These are phyloP conservation scores for Boletales sp. DNA, from an alignment of 768 basidiomycete genomes.

Conservation along the genomic window DNA sequence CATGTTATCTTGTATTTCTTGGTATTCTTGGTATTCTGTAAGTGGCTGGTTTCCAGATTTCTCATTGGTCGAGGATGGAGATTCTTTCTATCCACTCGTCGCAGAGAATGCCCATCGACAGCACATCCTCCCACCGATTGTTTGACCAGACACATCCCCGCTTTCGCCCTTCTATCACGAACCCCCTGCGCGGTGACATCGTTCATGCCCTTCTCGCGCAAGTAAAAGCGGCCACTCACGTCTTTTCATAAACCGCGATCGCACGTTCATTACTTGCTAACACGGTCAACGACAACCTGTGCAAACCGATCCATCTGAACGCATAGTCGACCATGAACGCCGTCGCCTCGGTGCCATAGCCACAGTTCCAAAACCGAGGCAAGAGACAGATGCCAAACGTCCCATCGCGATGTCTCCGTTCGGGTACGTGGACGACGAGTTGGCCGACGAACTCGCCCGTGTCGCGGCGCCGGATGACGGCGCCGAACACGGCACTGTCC, in stretches of 20 bases:
- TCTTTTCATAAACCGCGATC: conserved; percentile 37
- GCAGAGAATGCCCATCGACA: conserved; percentile 37
- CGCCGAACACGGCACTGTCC: conserved; percentile 25
- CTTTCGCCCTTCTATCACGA: conserved; percentile 37
- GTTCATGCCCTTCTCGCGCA: background rate
- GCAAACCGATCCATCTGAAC: conserved; percentile 38
- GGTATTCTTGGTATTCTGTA: conserved; percentile 8
- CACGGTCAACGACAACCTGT: conserved; percentile 40
- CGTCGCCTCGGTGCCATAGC: conserved; percentile 41
- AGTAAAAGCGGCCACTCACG: conserved; percentile 31
- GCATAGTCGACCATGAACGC: conserved; percentile 39
- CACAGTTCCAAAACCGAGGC: conserved; percentile 34
- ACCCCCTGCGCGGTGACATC: conserved; percentile 29
- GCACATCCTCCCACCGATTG: conserved; percentile 35
- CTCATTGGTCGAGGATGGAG: conserved; percentile 19
- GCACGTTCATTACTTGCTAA: conserved; percentile 38
- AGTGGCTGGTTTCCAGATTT: background rate
- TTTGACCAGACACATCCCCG: conserved; percentile 35
- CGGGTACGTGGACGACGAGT: conserved; percentile 22
- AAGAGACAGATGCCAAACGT: conserved; percentile 30
- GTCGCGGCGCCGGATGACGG: conserved; percentile 26
- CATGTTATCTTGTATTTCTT: background rate
- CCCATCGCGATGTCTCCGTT: conserved; percentile 30
- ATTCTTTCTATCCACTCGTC: conserved; percentile 36
- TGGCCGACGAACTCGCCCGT: conserved; percentile 33